These are phyloP conservation scores for Excoecaria cochinchinensis DNA, from an alignment of 345 rosid genomes.

Conservation along the genomic window DNA sequence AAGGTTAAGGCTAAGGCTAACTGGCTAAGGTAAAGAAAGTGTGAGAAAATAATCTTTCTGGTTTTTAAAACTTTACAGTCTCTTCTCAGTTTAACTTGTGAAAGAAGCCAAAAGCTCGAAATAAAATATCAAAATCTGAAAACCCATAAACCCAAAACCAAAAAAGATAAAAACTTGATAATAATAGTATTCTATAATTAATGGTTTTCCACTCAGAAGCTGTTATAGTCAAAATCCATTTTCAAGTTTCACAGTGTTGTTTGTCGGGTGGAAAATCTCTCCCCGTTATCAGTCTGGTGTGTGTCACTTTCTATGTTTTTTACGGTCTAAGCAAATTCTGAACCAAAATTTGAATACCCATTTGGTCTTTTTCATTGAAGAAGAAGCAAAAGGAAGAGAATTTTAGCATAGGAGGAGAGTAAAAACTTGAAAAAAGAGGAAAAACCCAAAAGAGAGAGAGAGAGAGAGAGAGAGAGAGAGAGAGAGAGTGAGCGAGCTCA, in stretches of 20 bases:
- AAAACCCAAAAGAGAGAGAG: conserved; percentile 9
- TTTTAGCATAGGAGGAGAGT: neutral
- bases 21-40: neutral
- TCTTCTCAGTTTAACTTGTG: conserved; percentile 21
- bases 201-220: neutral
- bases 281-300: conserved; percentile 25
- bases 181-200: no score
- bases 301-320: conserved; percentile 60
- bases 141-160: neutral
- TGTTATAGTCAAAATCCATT: conserved; percentile 45
- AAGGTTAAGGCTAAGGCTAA: neutral
- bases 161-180: neutral
- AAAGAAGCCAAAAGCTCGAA: conserved; percentile 23
- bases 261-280: conserved; percentile 53
- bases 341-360: conserved; percentile 12
- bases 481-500: conserved; percentile 16
- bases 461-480: neutral
- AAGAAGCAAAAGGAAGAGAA: neutral
- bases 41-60: neutral
- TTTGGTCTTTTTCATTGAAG: neutral
- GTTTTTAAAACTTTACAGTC: neutral
- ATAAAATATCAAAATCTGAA: neutral
- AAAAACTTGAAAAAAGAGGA: neutral
- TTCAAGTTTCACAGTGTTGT: conserved; percentile 38
- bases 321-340: conserved; percentile 39